phyloP scores from a whole-genome alignment of 129 eudicot genomes.

The Flaveria robusta region DNA sequence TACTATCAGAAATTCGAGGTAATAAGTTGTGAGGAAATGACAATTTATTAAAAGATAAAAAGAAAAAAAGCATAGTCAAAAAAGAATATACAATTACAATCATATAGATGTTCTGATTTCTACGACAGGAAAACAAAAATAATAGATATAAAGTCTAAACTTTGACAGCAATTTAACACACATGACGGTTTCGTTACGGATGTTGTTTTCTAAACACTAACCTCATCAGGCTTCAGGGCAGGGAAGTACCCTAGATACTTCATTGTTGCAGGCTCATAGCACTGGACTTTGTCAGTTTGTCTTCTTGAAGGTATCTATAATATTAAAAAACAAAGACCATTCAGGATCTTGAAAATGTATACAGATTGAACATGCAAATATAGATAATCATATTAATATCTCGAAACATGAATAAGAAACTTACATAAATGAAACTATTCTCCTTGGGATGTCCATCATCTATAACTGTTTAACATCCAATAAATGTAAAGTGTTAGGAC shows the following conservation, averaged over 20 bases:
- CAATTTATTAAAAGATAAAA: background rate
- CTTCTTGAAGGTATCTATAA: slow-evolving; percentile 89
- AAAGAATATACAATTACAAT: slow-evolving; percentile 6
- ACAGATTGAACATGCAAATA: background rate
- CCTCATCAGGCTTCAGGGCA: slow-evolving; percentile 87
- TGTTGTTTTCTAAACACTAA: slow-evolving; percentile 34
- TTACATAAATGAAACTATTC: slow-evolving; percentile 95
- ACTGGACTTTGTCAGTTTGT: slow-evolving; percentile 93
- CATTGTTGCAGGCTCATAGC: slow-evolving; percentile 99
- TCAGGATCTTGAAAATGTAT: slow-evolving; percentile 4
- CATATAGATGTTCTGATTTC: slow-evolving; percentile 18
- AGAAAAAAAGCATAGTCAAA: background rate
- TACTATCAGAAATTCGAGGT: background rate
- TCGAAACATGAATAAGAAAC: slow-evolving; percentile 26
- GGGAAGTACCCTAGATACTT: slow-evolving; percentile 89
- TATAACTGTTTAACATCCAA: slow-evolving; percentile 54
- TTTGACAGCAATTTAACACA: slow-evolving; percentile 3
- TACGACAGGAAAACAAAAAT: slow-evolving; percentile 1
- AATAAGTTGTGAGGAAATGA: background rate
- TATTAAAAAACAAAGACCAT: slow-evolving; percentile 8
- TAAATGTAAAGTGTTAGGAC: slow-evolving; percentile 26
- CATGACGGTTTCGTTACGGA: background rate
- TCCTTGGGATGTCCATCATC: slow-evolving; percentile 89
- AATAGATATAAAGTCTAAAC: slow-evolving; percentile 6
- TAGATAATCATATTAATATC: background rate